Evolutionary conservation across 495 filamentous ascomycete species (phyloP), one percentile per base, ranked within the genome.

Genomic region (Amniculicola lignicola): DNA sequence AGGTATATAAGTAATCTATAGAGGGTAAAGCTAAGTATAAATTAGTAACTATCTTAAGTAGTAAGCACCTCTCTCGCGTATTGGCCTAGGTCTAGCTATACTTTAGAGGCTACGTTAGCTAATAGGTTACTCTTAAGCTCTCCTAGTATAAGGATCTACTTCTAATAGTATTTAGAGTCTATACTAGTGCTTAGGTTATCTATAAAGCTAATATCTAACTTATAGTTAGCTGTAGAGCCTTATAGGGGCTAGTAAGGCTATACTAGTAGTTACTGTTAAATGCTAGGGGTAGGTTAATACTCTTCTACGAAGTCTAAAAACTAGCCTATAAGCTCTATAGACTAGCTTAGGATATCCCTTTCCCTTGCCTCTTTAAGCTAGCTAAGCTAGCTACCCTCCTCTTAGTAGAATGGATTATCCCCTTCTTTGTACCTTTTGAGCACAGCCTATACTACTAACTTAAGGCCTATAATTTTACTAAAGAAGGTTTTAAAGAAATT

Each of bases 401-500:
- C 28, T 19, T 21, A 24, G 42, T 59, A 59, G 47, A 59, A 33
- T 24, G 29, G 56, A 59, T 54, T 59, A 58, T 59, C 28, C 19
- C 49, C 49, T 54, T 44, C 56, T 59, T 53, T 59, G 28, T 31
- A 59, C 40, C 19, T 59, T 12, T 59, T 23, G 16, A 59, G 54
- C 15, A 53, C 40, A 15, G 27, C 29, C 39, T 46, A 21, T 28
- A 18, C 39, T 46, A 14, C 40, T 19, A 19, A 40, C 40, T 52
- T 24, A 14, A 58, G 69, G 54, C 62, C 65, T 61, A 52, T 45
- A 23, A 74, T 57, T 11, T 36, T 25, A 45, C 67, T 63, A 54
- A 77, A 75, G 54, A 63, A 76, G 25, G 67, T 67, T 46, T 70
- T 51, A 51, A 62, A 51, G 52, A 73, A 75, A 47, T 40, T 9